A percentile compares a stretch with the other conserved stretches of the same genome.
Conservation (phyloP, 257 asterid genomes). For the Fraxinus americana region DNA sequence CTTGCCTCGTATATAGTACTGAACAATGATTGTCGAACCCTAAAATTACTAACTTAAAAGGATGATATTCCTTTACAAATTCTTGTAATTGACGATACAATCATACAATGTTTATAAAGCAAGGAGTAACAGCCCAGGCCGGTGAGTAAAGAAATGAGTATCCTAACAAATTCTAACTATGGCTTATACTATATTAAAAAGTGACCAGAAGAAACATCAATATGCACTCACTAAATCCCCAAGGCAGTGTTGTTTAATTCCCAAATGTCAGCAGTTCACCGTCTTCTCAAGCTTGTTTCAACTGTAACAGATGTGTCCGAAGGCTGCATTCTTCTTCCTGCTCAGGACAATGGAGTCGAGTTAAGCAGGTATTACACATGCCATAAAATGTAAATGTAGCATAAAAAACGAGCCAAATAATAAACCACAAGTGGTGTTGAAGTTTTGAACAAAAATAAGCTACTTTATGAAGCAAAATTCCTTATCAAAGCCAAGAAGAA, state of each 20-base stretch:
- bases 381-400: no score
- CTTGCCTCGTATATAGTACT: background rate
- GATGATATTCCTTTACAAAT: slow-evolving; percentile 24
- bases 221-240: slow-evolving; percentile 29
- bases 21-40: background rate
- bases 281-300: slow-evolving; percentile 51
- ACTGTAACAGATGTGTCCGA: slow-evolving; percentile 66
- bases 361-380: slow-evolving; percentile 7
- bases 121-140: slow-evolving; percentile 24
- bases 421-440: background rate
- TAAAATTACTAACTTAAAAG: background rate
- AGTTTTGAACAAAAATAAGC: background rate
- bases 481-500: background rate
- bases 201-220: slow-evolving; percentile 10
- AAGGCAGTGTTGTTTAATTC: slow-evolving; percentile 23
- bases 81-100: slow-evolving; percentile 27
- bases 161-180: slow-evolving; percentile 18
- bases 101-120: slow-evolving; percentile 35
- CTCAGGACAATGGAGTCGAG: slow-evolving; percentile 20
- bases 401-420: no score
- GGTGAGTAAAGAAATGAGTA: slow-evolving; percentile 6
- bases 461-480: background rate
- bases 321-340: slow-evolving; percentile 89
- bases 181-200: slow-evolving; percentile 1
- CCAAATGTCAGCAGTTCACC: slow-evolving; percentile 31